Base-by-base conservation (phyloP, 768 basidiomycete genomes). In the Omphalotus guepiniiformis region DNA sequence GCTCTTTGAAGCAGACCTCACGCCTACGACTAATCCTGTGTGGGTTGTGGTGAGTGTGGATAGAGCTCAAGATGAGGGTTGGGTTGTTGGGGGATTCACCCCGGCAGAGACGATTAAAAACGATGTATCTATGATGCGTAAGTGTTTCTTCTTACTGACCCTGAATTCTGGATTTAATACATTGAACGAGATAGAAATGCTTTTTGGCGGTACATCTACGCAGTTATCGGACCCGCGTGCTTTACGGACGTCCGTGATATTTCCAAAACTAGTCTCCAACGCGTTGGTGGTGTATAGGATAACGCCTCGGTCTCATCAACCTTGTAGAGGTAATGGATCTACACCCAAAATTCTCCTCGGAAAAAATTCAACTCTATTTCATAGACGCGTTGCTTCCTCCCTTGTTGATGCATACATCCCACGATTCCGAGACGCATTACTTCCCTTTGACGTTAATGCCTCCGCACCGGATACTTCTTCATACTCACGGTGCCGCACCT, bases 401-500 rank as follows among this genome's bases (percentile, higher is more conserved):
- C 2, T 64, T 92, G n/a, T 66, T 93, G 11, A 65, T 75, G 25
- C 84, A 91, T 49, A 70, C 70, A 0, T 81, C 88, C 0, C 68
- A 75, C 41, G 58, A 69, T 1, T 63, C 72, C 8, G 89, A 91
- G 65, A 77, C 78, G 1, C 82, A 89, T 58, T 88, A 87, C 54
- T 80, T 78, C 60, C 76, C 82, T 25, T 68, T 87, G 23, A 52
- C 51, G 32, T 58, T 55, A 39, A 59, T 58, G 1, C 62, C 53
- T 13, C 58, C 64, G 30, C 70, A 66, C 30, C 67, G 65, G 3
- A 71, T 75, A 30, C 65, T 78, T n/a, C 70, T 90, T 11, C 88
- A 91, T 59, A 78, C 83, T 0, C 86, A 92, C 59, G 63, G 75
- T 6, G 64, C 72, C 5, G 88, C 80, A 2, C 88, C 91, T 0